These are phyloP conservation scores for Didymellaceae sp. DNA, from an alignment of 2,329 filamentous ascomycete species.

Conservation along the genomic window DNA sequence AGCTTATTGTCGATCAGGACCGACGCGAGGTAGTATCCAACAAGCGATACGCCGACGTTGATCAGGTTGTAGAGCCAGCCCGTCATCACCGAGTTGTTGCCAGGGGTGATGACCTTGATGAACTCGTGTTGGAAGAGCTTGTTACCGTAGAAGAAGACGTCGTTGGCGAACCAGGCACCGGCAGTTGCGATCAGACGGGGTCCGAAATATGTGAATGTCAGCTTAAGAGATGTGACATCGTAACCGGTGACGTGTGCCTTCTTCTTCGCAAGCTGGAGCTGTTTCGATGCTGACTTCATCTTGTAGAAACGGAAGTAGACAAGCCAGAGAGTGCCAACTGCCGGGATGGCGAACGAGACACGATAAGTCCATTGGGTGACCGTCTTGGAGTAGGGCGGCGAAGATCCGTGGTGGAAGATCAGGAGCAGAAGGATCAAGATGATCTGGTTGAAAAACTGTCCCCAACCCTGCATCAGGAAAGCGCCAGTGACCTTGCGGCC, in stretches of 20 bases:
- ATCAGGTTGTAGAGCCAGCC: constrained; percentile 92
- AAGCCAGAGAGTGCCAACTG: constrained; percentile 89
- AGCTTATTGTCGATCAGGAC: constrained; percentile 95
- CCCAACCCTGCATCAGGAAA: constrained; percentile 99
- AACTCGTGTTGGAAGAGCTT: constrained; percentile 95
- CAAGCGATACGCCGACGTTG: constrained; percentile 86
- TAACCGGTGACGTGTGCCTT: constrained; percentile 89
- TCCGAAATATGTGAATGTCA: constrained; percentile 83
- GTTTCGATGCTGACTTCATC: constrained; percentile 87
- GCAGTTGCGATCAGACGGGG: constrained; percentile 86
- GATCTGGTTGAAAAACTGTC: constrained; percentile 92
- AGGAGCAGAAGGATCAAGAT: constrained; percentile 84
- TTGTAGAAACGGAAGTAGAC: constrained; percentile 96
- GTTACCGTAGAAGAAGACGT: constrained; percentile 99
- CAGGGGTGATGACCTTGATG: constrained; percentile 78
- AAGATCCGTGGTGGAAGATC: constrained; percentile 83
- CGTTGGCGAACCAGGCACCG: constrained; percentile 92
- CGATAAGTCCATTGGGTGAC: constrained; percentile 90
- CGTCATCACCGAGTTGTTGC: constrained; percentile 76
- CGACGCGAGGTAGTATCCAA: constrained; percentile 88
- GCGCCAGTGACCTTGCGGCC: constrained; percentile 94
- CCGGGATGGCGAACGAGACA: constrained; percentile 88
- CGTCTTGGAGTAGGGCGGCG: constrained; percentile 75
- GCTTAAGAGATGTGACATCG: constrained; percentile 79
- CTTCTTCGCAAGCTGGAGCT: constrained; percentile 82